Evolutionary conservation across 768 basidiomycete genomes (phyloP).

Genomic region (Leucosporidium creatinivorum): DNA sequence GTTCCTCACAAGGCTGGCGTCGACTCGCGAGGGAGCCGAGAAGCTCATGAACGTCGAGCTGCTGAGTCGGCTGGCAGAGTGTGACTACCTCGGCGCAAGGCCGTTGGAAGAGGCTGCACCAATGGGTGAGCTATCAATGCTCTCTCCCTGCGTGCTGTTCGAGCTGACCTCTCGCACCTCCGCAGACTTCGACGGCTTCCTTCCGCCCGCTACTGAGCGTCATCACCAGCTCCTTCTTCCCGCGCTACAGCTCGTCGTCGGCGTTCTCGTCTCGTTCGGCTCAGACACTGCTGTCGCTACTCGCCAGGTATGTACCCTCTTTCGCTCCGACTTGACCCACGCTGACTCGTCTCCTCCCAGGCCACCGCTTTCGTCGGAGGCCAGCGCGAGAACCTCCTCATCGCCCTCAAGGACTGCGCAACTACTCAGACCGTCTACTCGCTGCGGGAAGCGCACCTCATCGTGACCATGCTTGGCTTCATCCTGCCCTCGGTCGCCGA

Average conservation of each 20-base stretch:
- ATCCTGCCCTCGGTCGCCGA: constrained; percentile 66
- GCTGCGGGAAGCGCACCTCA: constrained; percentile 70
- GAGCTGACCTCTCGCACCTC: not conserved
- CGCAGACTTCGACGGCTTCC: constrained; percentile 73
- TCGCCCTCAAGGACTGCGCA: constrained; percentile 68
- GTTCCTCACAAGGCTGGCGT: constrained; percentile 72
- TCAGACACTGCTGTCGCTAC: constrained; percentile 52
- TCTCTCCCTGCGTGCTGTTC: not conserved
- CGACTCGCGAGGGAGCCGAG: constrained; percentile 76
- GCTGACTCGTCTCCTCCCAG: constrained; percentile 42
- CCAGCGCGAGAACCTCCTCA: constrained; percentile 75
- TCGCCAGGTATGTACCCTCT: constrained; percentile 52
- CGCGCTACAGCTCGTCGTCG: constrained; percentile 69
- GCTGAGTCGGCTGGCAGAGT: constrained; percentile 65
- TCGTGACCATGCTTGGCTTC: constrained; percentile 62
- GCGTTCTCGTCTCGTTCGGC: constrained; percentile 49
- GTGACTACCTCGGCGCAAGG: constrained; percentile 76
- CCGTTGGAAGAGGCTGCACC: constrained; percentile 76
- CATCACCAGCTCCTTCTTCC: constrained; percentile 89
- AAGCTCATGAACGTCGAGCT: constrained; percentile 69
- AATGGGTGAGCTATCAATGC: constrained; percentile 51
- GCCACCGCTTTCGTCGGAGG: constrained; percentile 70
- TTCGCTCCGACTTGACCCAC: not conserved
- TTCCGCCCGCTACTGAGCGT: constrained; percentile 76
- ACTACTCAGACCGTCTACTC: constrained; percentile 57